Conservation (phyloP, 768 basidiomycete genomes). For the Cystobasidium ongulense region DNA sequence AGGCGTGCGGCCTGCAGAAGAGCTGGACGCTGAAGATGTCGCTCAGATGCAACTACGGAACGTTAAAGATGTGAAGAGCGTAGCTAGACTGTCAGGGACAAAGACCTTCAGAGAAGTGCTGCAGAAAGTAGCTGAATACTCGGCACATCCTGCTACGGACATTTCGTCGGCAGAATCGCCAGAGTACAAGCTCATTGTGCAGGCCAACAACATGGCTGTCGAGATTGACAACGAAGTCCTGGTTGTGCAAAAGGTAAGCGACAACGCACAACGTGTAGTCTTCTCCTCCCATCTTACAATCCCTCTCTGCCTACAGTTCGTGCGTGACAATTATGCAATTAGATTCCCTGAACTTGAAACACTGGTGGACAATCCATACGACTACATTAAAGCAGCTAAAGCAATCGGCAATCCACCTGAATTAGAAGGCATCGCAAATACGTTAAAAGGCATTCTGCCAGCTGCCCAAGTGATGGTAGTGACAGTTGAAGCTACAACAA, state of each 20-base stretch:
- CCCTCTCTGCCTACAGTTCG: constrained; percentile 68
- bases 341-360: constrained; percentile 97
- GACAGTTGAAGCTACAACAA: constrained; percentile 86
- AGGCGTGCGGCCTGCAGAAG: constrained; percentile 86
- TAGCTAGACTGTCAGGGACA: constrained; percentile 81
- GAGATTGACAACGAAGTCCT: constrained; percentile 98
- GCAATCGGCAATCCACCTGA: constrained; percentile 67
- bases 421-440: constrained; percentile 52
- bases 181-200: constrained; percentile 91
- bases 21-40: constrained; percentile 87
- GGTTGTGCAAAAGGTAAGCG: constrained; percentile 77
- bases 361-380: constrained; percentile 77
- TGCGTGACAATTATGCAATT: constrained; percentile 89
- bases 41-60: constrained; percentile 81
- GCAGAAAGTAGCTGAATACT: constrained; percentile 84
- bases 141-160: constrained; percentile 65
- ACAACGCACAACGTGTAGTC: constrained; percentile 1
- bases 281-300: not conserved
- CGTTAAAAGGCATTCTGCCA: constrained; percentile 67
- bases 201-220: constrained; percentile 94
- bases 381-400: constrained; percentile 86
- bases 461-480: constrained; percentile 92
- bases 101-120: constrained; percentile 80
- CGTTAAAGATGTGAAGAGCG: constrained; percentile 74
- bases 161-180: constrained; percentile 79